Evolutionary conservation across 192 early-diverging fungal genomes (phyloP), one percentile per base, ranked within the genome.

Genomic region (Podila epicladia): DNA sequence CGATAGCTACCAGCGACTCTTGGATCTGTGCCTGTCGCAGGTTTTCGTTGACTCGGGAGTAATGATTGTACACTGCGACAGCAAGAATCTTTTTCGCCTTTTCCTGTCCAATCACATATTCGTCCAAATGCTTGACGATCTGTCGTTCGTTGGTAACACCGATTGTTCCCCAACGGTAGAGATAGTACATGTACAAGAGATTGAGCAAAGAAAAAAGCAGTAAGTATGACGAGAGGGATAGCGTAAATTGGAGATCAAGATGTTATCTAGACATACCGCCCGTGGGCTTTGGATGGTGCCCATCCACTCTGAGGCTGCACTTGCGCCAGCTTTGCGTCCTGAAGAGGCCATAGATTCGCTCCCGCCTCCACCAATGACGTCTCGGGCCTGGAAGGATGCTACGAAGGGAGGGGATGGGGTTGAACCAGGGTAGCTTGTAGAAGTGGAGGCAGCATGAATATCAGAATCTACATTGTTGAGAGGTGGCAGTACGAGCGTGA

Each of bases 41-140:
- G 73, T 96, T 96, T 26, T 91, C 89, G 6, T 87, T 84, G 11
- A 95, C 87, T 9, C 95, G 87, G 24, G 85, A 89, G 82, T 97
- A 95, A 74, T 97, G 95, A 74, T 94, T 95, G 77, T 93, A 94
- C 9, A 97, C 91, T 13, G 95, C 94, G 3, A 96, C 95, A 2
- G 95, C 86, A 49, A 97, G 74, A 13, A 90, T 92, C 83, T 92
- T 92, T 77, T 97, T 97, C 24, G 95, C 89, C 26, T 89, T 85
- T 41, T 93, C 93, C 82, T 97, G 95, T 19, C 94, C 95, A 69
- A 97, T 94, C 9, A 97, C 91, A 76, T 94, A 94, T 53, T 95
- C 92, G 84, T 97, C 91, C 80, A 97, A 65, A 65, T 94, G 91
- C 49, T 92, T 87, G 61, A 91, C 89, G 72, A 94, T 92, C 91